phyloP scores from a whole-genome alignment of 1,139 yeast genomes.

The Lizanozyma gosingica region DNA sequence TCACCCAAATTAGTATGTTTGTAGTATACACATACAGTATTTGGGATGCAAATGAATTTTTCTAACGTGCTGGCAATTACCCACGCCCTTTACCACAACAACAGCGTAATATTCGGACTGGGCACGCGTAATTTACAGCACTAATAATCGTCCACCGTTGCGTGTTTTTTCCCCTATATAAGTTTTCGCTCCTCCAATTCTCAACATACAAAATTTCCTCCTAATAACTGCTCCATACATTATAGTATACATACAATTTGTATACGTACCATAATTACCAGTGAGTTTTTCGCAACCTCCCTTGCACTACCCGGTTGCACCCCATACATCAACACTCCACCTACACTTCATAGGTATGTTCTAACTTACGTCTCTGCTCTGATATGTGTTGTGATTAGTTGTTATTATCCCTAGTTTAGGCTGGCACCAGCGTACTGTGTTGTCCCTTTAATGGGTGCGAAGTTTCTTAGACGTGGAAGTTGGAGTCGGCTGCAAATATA shows the following conservation, averaged over 20 bases:
- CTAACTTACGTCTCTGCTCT: too few relatives aligned
- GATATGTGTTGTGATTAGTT: too few relatives aligned
- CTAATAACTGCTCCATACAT: too few relatives aligned
- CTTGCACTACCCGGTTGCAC: neutral
- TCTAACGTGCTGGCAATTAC: neutral
- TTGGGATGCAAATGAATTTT: too few relatives aligned
- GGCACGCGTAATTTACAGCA: neutral
- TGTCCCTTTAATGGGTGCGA: too few relatives aligned
- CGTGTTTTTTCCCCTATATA: neutral
- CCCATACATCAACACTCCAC: neutral
- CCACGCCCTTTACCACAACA: neutral
- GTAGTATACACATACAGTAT: too few relatives aligned
- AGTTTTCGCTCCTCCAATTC: neutral
- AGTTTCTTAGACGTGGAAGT: too few relatives aligned
- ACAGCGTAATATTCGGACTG: neutral
- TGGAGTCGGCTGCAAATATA: too few relatives aligned
- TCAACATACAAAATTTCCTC: neutral
- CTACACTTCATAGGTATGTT: neutral
- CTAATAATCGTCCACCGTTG: neutral
- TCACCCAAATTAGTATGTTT: too few relatives aligned
- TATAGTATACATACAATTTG: neutral
- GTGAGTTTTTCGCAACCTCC: neutral
- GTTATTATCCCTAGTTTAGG: too few relatives aligned
- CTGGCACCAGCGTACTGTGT: too few relatives aligned
- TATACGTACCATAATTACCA: neutral